Evolutionary conservation across 169 alveolate genomes (phyloP).

Genomic region (Condylostoma magnum): DNA sequence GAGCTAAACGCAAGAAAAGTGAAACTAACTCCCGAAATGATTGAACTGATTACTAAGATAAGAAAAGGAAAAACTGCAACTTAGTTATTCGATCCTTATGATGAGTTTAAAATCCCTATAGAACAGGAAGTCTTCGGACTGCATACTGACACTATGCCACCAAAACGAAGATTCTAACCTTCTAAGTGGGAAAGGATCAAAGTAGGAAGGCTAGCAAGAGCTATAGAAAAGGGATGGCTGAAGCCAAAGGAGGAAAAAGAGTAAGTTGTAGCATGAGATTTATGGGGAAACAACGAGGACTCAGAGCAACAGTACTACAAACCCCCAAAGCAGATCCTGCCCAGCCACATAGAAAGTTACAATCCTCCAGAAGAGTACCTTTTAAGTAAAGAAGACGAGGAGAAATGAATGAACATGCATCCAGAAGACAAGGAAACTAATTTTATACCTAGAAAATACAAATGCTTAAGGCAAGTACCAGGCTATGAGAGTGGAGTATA

Average conservation of each 20-base stretch:
- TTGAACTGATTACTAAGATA: slow-evolving; percentile 73
- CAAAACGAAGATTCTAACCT: slow-evolving; percentile 86
- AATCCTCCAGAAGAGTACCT: slow-evolving; percentile 93
- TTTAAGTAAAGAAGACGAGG: slow-evolving; percentile 80
- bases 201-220: slow-evolving; percentile 69
- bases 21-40: slow-evolving; percentile 86
- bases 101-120: slow-evolving; percentile 59
- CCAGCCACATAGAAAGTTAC: slow-evolving; percentile 92
- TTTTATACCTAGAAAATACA: slow-evolving; percentile 83
- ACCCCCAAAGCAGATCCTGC: slow-evolving; percentile 91
- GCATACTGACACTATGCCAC: slow-evolving; percentile 74
- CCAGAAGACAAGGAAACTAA: slow-evolving; percentile 75
- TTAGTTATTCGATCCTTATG: slow-evolving; percentile 67
- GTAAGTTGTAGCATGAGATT: slow-evolving; percentile 36
- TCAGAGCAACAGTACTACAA: slow-evolving; percentile 60
- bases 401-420: slow-evolving; percentile 74
- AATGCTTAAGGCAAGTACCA: slow-evolving; percentile 91
- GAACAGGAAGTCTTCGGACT: slow-evolving; percentile 69
- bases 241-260: slow-evolving; percentile 30
- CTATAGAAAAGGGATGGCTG: slow-evolving; percentile 74
- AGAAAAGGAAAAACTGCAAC: slow-evolving; percentile 69
- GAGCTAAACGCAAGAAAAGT: slow-evolving; percentile 84
- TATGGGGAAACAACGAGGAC: slow-evolving; percentile 36
- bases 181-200: slow-evolving; percentile 89
- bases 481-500: slow-evolving; percentile 80